Base-by-base conservation (phyloP, 352 stramenopile genomes). In the Globisporangium okanoganense region DNA sequence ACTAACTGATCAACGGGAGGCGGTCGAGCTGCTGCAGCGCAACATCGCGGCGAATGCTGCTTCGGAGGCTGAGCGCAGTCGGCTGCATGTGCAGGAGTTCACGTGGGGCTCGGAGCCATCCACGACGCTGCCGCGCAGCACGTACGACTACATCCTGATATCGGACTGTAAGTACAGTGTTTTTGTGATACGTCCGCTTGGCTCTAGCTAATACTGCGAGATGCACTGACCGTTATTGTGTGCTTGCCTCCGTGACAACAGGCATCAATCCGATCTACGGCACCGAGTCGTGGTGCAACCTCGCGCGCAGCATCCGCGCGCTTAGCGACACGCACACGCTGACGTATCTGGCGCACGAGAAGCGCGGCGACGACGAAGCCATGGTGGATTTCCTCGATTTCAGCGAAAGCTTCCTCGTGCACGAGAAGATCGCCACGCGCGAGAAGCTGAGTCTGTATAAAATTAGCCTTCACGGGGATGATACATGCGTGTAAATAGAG, bases 181-280 rank as follows among this genome's bases (percentile, higher is more conserved):
- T 14, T 53, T 27, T 20, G 8, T n/a, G 10, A 10, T 4, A 52
- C 18, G 33, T 36, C 22, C 18, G 16, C 20, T 33, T 49, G 22
- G 16, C 12, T 13, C 14, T 14, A 35, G 10, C n/a, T n/a, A n/a
- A 33, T 7, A 33, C 29, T 7, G 29, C 43, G 20, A 56, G 49
- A 5, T 12, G n/a, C 8, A 31, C 49, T 56, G 29, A 45, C 18
- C 10, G 12, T 41, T 20, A 20, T 24, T 29, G 27, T 41, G 25
- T 38, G 14, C 0, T 6, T 36, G 14, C 24, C 24, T 4, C 43
- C 13, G 13, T 22, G 25, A 12, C 12, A 27, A 7, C 33, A 85
- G 76, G 76, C 57, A 92, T 94, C 60, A 94, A 94, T 49, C 82
- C 85, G 51, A 92, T 94, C 59, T 94, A 94, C 66, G 85, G 83